These are phyloP conservation scores for Cladosporium sp. DNA, from an alignment of 2,329 filamentous ascomycete genomes.

Conservation along the genomic window DNA sequence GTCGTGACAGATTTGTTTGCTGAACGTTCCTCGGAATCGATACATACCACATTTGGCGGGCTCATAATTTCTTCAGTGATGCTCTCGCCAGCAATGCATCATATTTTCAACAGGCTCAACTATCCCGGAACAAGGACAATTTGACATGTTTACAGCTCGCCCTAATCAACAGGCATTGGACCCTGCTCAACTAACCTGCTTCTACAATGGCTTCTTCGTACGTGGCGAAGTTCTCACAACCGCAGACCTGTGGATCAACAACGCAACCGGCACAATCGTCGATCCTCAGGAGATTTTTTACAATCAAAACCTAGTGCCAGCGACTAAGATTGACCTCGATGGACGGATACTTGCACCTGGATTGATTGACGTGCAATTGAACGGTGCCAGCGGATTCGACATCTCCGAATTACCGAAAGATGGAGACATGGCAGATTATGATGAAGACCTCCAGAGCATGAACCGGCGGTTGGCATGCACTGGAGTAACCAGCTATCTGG, in stretches of 20 bases:
- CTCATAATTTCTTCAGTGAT: too few species aligned
- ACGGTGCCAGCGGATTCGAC: constrained; percentile 85
- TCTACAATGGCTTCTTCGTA: background rate
- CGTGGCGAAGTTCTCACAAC: background rate
- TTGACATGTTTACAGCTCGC: background rate
- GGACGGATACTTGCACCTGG: constrained; percentile 49
- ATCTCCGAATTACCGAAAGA: constrained; percentile 64
- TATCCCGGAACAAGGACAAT: too few species aligned
- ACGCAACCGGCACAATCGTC: background rate
- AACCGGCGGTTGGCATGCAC: constrained; percentile 68
- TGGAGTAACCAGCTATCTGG: constrained; percentile 79
- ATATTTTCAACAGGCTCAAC: too few species aligned
- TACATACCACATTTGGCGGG: too few species aligned
- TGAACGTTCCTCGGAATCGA: too few species aligned
- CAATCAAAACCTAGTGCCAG: constrained; percentile 15
- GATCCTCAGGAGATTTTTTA: background rate
- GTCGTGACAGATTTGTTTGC: too few species aligned
- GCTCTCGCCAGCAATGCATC: too few species aligned
- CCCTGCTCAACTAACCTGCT: background rate
- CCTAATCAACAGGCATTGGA: background rate
- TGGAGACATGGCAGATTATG: constrained; percentile 54
- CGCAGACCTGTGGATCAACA: background rate
- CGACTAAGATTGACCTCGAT: constrained; percentile 15
- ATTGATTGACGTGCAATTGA: constrained; percentile 82
- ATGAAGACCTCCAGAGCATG: constrained; percentile 50